Evolutionary conservation across 108 stramenopile species (phyloP).

Genomic region (Skeletonema grethae): DNA sequence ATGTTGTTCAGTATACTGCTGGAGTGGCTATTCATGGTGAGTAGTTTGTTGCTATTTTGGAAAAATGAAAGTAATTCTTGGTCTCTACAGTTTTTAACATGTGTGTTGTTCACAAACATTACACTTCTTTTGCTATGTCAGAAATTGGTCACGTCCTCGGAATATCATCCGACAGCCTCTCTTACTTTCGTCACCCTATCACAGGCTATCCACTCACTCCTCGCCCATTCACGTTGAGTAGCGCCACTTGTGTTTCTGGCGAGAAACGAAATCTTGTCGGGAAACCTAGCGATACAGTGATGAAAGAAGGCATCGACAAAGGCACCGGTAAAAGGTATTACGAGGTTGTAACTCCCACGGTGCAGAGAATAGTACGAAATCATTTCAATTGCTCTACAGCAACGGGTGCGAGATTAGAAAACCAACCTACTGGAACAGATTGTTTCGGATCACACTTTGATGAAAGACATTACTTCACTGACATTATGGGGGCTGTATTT

Average conservation of each 20-base stretch:
- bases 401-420: slow-evolving; percentile 54
- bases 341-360: slow-evolving; percentile 55
- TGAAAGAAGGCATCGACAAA: slow-evolving; percentile 26
- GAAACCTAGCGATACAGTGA: slow-evolving; percentile 29
- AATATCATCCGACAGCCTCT: slow-evolving; percentile 45
- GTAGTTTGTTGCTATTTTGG: neutral
- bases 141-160: slow-evolving; percentile 63
- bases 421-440: slow-evolving; percentile 45
- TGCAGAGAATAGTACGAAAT: slow-evolving; percentile 51
- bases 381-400: slow-evolving; percentile 52
- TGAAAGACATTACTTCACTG: slow-evolving; percentile 47
- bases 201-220: slow-evolving; percentile 52
- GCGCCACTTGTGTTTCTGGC: slow-evolving; percentile 43
- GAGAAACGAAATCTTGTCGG: slow-evolving; percentile 32
- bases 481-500: slow-evolving; percentile 64
- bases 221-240: slow-evolving; percentile 45
- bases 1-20: slow-evolving; percentile 35
- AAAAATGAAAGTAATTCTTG: neutral
- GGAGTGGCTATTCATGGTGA: slow-evolving; percentile 50
- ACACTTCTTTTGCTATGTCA: neutral
- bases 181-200: slow-evolving; percentile 51
- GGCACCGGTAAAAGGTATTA: slow-evolving; percentile 46
- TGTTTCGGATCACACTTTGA: slow-evolving; percentile 62
- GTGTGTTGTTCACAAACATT: neutral
- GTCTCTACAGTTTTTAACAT: neutral